Evolutionary conservation across 345 rosid species (phyloP).

Genomic region (Ceriops tagal): DNA sequence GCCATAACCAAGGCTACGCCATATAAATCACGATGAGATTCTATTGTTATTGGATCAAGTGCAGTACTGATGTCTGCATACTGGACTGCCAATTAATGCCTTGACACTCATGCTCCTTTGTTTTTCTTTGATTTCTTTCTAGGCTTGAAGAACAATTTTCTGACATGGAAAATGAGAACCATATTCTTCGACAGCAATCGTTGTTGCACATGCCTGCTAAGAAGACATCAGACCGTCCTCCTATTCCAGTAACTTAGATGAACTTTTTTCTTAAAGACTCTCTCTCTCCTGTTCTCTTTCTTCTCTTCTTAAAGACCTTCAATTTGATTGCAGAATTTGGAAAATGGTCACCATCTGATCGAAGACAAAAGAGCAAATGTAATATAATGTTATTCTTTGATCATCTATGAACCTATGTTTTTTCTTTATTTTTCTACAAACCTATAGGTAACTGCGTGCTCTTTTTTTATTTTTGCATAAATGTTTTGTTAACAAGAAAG

Average conservation of each 20-base stretch:
- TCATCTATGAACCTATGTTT: neutral
- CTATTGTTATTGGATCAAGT: neutral
- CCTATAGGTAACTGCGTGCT: neutral
- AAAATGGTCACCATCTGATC: conserved; percentile 74
- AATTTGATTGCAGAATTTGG: conserved; percentile 53
- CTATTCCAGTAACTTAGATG: conserved; percentile 48
- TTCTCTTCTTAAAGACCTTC: conserved; percentile 1
- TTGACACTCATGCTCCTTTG: neutral
- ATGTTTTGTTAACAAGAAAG: conserved; percentile 8
- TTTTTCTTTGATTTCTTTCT: conserved; percentile 31
- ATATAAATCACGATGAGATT: no score
- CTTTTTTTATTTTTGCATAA: neutral
- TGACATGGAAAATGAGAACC: conserved; percentile 82
- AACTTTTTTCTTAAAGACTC: conserved; percentile 15
- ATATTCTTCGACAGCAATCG: conserved; percentile 73
- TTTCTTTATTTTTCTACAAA: no score
- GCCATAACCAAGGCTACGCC: no score
- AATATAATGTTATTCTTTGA: conserved; percentile 24
- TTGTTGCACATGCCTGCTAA: conserved; percentile 47
- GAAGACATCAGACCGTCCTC: conserved; percentile 54
- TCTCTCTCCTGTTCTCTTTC: conserved; percentile 2
- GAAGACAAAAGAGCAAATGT: conserved; percentile 56
- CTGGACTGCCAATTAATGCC: neutral
- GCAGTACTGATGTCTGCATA: neutral
- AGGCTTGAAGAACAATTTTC: conserved; percentile 88